A percentile compares a stretch with the other conserved stretches of the same genome.
Conservation (phyloP, 306 rosid genomes). For the Prunus dulcis region DNA sequence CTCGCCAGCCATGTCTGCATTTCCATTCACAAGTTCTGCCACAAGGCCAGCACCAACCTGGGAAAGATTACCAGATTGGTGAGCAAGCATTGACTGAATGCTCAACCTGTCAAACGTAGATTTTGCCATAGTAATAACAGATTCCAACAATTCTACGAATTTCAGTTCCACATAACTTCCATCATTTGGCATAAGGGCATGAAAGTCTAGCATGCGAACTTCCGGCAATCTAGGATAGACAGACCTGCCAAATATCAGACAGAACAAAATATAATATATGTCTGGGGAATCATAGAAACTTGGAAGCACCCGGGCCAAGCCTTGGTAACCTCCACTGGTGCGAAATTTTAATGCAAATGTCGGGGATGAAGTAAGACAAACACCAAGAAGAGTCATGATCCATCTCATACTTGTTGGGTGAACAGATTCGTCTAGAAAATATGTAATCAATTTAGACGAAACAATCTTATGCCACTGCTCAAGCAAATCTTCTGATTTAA, state of each 20-base stretch:
- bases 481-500: constrained; percentile 82
- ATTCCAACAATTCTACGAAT: constrained; percentile 82
- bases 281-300: constrained; percentile 98
- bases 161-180: constrained; percentile 68
- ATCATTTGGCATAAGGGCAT: constrained; percentile 95
- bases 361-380: constrained; percentile 91
- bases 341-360: constrained; percentile 94
- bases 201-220: constrained; percentile 99
- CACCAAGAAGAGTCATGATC: constrained; percentile 99
- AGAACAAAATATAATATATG: constrained; percentile 91
- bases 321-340: constrained; percentile 96
- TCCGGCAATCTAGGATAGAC: constrained; percentile 98
- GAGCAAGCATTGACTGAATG: constrained; percentile 92
- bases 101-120: constrained; percentile 90
- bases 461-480: constrained; percentile 99
- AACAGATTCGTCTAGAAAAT: constrained; percentile 95
- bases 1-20: constrained; percentile 97
- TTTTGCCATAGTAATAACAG: constrained; percentile 88
- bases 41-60: constrained; percentile 93
- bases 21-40: constrained; percentile 95
- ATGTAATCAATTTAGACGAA: constrained; percentile 91
- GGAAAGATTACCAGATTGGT: constrained; percentile 91
- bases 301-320: constrained; percentile 84
- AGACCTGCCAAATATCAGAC: constrained; percentile 94
- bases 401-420: constrained; percentile 99